phyloP scores from a whole-genome alignment of 2,329 filamentous ascomycete genomes.

The Penicillium occitanis region DNA sequence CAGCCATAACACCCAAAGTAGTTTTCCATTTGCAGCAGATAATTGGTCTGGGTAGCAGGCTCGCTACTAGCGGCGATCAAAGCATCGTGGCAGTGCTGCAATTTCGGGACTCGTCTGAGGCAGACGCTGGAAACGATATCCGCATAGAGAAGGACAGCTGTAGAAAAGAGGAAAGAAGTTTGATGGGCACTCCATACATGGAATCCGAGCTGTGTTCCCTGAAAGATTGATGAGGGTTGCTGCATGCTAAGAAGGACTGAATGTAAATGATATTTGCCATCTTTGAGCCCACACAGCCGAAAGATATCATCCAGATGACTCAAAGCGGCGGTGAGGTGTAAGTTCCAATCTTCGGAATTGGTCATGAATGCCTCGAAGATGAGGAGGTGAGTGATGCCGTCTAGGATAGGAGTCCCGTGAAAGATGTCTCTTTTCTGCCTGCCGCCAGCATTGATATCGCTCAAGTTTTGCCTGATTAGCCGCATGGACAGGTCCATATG shows the following conservation, averaged over 20 bases:
- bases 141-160: slow-evolving; percentile 1
- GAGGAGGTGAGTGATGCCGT: background rate
- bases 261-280: background rate
- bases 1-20: background rate
- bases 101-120: background rate
- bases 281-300: background rate
- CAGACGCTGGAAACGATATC: background rate
- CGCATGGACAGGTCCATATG: slow-evolving; percentile 7
- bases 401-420: background rate
- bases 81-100: background rate
- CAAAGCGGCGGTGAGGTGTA: slow-evolving; percentile 1
- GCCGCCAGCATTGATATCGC: background rate
- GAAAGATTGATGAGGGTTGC: background rate
- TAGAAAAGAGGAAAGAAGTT: slow-evolving; percentile 5
- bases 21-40: background rate
- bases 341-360: background rate
- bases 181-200: background rate
- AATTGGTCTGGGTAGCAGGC: background rate
- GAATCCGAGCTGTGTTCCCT: background rate
- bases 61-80: background rate
- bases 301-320: background rate
- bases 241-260: background rate
- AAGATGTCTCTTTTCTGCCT: background rate
- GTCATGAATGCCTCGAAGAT: background rate
- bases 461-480: slow-evolving; percentile 1